phyloP scores from a whole-genome alignment of 148 eudicot species.

The Simmondsia chinensis region DNA sequence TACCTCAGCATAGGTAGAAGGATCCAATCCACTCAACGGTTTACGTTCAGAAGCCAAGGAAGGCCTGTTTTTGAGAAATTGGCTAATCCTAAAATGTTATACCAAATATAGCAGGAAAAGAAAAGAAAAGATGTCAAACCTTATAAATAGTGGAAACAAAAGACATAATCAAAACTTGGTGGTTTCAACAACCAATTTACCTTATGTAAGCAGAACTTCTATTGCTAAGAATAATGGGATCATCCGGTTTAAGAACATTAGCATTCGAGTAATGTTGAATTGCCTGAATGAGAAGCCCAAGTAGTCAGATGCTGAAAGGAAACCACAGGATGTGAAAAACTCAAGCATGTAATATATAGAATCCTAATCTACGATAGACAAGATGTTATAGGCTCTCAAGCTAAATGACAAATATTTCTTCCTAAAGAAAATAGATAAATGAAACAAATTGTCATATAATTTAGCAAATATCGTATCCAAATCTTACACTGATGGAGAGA shows the following conservation, averaged over 20 bases:
- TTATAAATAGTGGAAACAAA: not conserved
- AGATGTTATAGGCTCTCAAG: too few relatives aligned
- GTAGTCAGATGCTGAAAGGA: slow-evolving; percentile 7
- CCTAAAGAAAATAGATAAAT: too few relatives aligned
- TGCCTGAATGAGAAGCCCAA: slow-evolving; percentile 40
- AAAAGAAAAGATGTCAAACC: not conserved
- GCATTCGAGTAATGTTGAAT: slow-evolving; percentile 75
- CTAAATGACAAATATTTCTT: too few relatives aligned
- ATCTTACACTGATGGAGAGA: too few relatives aligned
- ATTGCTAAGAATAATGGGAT: slow-evolving; percentile 80
- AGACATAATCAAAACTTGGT: not conserved
- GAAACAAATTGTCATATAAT: too few relatives aligned
- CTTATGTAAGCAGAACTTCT: slow-evolving; percentile 88
- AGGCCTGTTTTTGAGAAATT: slow-evolving; percentile 59
- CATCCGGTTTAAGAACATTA: slow-evolving; percentile 54
- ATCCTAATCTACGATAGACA: too few relatives aligned
- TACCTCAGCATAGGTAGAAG: slow-evolving; percentile 88
- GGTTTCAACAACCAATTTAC: slow-evolving; percentile 21
- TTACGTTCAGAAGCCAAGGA: slow-evolving; percentile 65
- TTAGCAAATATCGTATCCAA: too few relatives aligned
- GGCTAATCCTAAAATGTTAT: slow-evolving; percentile 43
- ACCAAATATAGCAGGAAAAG: not conserved
- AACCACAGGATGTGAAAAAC: not conserved
- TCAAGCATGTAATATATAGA: not conserved
- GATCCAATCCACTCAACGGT: slow-evolving; percentile 83